Evolutionary conservation across 2,329 filamentous ascomycete genomes (phyloP).

Genomic region (Diaporthe humulicola): DNA sequence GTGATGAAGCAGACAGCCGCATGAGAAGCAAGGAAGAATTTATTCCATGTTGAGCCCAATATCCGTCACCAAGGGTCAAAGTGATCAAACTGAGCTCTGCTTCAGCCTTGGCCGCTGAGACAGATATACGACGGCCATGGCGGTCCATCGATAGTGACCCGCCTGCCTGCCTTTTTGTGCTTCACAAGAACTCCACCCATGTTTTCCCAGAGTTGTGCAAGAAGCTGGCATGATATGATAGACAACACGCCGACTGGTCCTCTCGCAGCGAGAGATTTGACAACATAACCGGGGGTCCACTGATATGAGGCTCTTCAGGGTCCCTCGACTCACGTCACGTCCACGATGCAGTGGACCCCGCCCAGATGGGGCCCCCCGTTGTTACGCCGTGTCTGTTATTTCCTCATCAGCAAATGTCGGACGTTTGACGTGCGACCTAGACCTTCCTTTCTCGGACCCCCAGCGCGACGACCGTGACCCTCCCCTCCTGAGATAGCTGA

Average conservation of each 20-base stretch:
- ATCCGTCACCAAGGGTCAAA: not conserved
- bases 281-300: not conserved
- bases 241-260: not conserved
- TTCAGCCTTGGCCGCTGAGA: not conserved
- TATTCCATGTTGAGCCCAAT: not conserved
- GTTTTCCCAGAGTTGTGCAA: not conserved
- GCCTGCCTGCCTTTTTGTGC: not conserved
- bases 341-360: conserved; percentile 14
- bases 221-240: not conserved
- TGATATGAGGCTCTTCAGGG: not conserved
- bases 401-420: not conserved
- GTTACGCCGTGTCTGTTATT: not conserved
- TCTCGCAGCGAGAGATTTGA: not conserved
- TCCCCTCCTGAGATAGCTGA: not conserved
- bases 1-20: not conserved
- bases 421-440: not conserved
- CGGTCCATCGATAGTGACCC: conserved; percentile 6
- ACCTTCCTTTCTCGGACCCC: conserved; percentile 23
- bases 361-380: conserved; percentile 1
- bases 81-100: not conserved
- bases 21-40: not conserved
- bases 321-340: not conserved
- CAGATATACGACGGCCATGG: conserved; percentile 9
- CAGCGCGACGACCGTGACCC: conserved; percentile 8
- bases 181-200: not conserved